These are phyloP conservation scores for Nothophaeocryptopus gaeumannii DNA, from an alignment of 2,329 filamentous ascomycete species.

Conservation along the genomic window DNA sequence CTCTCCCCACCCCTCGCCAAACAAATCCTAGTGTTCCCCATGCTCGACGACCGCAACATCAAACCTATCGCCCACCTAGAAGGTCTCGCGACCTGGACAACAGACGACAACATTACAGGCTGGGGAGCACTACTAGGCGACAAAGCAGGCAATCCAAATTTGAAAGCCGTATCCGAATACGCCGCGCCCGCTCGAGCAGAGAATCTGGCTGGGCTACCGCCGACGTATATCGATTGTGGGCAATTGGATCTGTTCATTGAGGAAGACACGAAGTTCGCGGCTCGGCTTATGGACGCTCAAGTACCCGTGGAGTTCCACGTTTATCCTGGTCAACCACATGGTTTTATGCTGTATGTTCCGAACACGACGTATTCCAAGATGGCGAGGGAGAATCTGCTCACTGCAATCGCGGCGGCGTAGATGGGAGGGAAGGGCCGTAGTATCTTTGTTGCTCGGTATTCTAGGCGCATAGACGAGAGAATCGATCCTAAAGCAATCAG, in stretches of 20 bases:
- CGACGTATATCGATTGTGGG: constrained; percentile 45
- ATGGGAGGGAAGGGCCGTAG: no score
- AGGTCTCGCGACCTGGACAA: constrained; percentile 38
- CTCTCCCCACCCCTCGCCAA: constrained; percentile 21
- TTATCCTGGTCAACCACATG: constrained; percentile 45
- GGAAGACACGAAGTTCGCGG: constrained; percentile 42
- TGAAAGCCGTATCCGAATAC: constrained; percentile 19
- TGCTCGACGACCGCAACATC: constrained; percentile 46
- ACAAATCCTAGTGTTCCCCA: constrained; percentile 46
- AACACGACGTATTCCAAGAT: constrained; percentile 17
- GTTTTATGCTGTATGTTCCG: constrained; percentile 34
- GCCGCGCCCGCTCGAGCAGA: constrained; percentile 25
- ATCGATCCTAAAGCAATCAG: no score
- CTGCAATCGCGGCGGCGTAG: constrained; percentile 6
- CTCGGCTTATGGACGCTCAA: constrained; percentile 39
- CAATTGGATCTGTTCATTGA: constrained; percentile 45
- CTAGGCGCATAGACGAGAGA: no score
- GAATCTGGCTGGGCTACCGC: constrained; percentile 38
- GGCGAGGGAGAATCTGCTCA: constrained; percentile 14
- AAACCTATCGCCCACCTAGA: constrained; percentile 35
- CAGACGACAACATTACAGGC: constrained; percentile 39
- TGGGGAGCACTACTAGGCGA: constrained; percentile 43
- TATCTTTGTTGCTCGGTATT: no score
- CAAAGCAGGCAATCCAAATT: constrained; percentile 15
- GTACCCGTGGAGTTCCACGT: constrained; percentile 45